Evolutionary conservation across 2,329 filamentous ascomycete genomes (phyloP).

Genomic region (Pezicula neosporulosa): DNA sequence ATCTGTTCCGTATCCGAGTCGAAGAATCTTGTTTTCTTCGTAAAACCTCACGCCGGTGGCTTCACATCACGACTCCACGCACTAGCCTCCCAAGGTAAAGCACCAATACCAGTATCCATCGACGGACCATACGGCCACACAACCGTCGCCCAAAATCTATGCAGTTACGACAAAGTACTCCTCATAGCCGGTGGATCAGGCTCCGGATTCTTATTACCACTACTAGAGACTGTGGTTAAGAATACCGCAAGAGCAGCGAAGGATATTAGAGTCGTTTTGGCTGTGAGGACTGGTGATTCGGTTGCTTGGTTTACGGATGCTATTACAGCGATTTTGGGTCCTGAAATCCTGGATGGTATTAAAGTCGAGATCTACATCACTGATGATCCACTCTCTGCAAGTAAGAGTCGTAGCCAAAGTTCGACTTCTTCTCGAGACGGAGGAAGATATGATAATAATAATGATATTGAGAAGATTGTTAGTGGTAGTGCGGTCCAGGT

Average conservation of each 20-base stretch:
- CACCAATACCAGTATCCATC: conserved; percentile 4
- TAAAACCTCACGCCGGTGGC: conserved; percentile 3
- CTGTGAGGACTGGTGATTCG: neutral
- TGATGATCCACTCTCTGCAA: neutral
- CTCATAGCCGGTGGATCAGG: conserved; percentile 11
- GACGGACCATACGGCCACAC: conserved; percentile 13
- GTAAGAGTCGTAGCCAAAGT: neutral
- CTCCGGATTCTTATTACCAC: conserved; percentile 7
- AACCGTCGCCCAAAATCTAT: neutral
- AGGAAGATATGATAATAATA: neutral
- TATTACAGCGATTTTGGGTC: neutral
- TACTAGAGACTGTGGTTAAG: conserved; percentile 2
- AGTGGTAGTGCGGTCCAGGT: no score
- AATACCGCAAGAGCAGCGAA: neutral
- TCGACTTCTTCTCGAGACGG: neutral
- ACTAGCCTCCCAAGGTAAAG: neutral
- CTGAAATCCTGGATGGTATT: neutral
- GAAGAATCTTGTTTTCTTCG: conserved; percentile 7
- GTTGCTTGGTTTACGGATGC: neutral
- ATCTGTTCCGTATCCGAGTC: conserved; percentile 64
- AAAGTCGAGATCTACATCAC: conserved; percentile 5
- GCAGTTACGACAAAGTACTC: conserved; percentile 3
- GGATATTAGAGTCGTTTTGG: conserved; percentile 1
- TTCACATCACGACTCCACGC: conserved; percentile 4
- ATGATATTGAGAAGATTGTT: neutral